phyloP scores from a whole-genome alignment of 2,329 filamentous ascomycete genomes.

The Drechslerella stenobrocha region DNA sequence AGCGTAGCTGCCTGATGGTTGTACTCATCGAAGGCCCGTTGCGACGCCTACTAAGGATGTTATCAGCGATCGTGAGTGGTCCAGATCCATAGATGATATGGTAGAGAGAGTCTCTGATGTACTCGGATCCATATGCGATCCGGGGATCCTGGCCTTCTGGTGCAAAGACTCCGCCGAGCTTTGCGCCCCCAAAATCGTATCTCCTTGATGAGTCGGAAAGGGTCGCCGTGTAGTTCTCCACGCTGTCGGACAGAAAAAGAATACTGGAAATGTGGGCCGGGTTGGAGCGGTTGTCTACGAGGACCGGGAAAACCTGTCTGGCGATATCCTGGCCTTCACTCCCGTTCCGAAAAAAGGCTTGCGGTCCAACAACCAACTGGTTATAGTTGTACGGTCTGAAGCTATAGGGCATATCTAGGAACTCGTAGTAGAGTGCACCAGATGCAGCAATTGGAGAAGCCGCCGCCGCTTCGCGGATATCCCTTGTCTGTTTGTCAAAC shows the following conservation, averaged over 20 bases:
- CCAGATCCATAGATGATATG: background rate
- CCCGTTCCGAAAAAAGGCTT: constrained; percentile 11
- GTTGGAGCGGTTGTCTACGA: constrained; percentile 29
- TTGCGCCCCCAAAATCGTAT: no score
- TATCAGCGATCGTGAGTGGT: constrained; percentile 11
- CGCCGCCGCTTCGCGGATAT: constrained; percentile 10
- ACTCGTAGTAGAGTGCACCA: constrained; percentile 10
- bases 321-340: constrained; percentile 15
- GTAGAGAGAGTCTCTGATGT: background rate
- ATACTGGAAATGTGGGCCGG: no score
- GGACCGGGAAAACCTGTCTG: constrained; percentile 8
- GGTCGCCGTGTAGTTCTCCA: constrained; percentile 35
- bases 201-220: no score
- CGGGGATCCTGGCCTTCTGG: constrained; percentile 10
- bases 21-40: constrained; percentile 24
- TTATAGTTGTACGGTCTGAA: background rate
- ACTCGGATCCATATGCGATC: constrained; percentile 2
- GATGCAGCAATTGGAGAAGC: no score
- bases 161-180: constrained; percentile 18
- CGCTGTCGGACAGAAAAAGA: no score
- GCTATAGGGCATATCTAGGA: constrained; percentile 10
- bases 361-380: constrained; percentile 25
- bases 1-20: constrained; percentile 62
- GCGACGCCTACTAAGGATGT: constrained; percentile 17
- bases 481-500: constrained; percentile 10